Conservation (phyloP, 371 early-diverging fungal species). For the Lichtheimia hyalospora region DNA sequence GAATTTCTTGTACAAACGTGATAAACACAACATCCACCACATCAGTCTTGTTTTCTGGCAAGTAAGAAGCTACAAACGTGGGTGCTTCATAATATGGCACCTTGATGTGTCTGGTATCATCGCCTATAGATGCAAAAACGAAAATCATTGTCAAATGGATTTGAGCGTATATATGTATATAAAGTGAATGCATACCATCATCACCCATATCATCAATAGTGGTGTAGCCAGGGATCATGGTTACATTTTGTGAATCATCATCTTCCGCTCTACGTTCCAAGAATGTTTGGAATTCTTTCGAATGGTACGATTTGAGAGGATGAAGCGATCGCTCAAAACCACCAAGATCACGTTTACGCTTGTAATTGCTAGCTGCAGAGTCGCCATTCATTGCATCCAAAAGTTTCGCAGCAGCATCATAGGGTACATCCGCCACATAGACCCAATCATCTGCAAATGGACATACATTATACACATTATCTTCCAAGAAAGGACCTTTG, state of each 20-base stretch:
- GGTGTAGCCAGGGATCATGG: slow-evolving; percentile 55
- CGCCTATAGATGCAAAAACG: slow-evolving; percentile 7
- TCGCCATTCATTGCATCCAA: slow-evolving; percentile 51
- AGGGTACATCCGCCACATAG: slow-evolving; percentile 37
- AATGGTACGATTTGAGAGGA: too few species aligned
- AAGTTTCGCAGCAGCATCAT: slow-evolving; percentile 22
- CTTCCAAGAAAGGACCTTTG: slow-evolving; percentile 47
- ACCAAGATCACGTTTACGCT: slow-evolving; percentile 6
- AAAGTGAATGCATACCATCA: slow-evolving; percentile 16
- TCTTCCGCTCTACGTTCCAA: too few species aligned
- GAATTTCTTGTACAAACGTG: slow-evolving; percentile 28
- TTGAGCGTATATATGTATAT: too few species aligned
- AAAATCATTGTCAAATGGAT: too few species aligned
- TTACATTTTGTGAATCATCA: neutral
- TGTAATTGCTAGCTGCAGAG: neutral
- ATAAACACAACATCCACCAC: slow-evolving; percentile 34
- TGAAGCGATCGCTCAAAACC: neutral
- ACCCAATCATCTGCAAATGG: slow-evolving; percentile 52
- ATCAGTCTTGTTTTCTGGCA: slow-evolving; percentile 20
- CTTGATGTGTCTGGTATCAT: slow-evolving; percentile 35
- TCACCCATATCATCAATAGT: slow-evolving; percentile 52
- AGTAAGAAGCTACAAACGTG: slow-evolving; percentile 29
- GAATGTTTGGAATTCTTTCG: too few species aligned
- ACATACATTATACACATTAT: slow-evolving; percentile 49
- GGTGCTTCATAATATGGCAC: slow-evolving; percentile 49